Evolutionary conservation across 805 yeast species (phyloP), one percentile per base, ranked within the genome.

Genomic region (Cyberlindnera petersonii): DNA sequence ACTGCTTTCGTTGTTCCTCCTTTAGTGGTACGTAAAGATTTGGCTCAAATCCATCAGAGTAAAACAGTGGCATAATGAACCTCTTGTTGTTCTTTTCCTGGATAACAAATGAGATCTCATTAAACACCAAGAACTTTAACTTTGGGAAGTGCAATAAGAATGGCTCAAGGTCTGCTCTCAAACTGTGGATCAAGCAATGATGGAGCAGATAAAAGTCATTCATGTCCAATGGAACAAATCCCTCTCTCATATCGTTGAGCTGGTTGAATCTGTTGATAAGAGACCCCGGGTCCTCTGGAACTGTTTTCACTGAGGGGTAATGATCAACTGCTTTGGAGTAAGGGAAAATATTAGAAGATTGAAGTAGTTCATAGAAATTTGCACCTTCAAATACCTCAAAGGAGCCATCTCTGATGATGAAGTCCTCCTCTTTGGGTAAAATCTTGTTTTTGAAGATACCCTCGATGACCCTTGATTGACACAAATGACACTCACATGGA

Each of bases 261-360:
- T 50, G 39, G 34, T 65, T 41, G 54, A 47, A 64, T 48, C 47
- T 47, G 32, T 23, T 35, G 33, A 39, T 50, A 56, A 54, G 64
- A 45, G 40, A 49, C 42, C 57, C 51, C 26, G 65, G 42, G 40
- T 56, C 59, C 59, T 64, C 67, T 13, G 68, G 63, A 20, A 65
- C 68, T 0, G 72, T 68, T 33, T 66, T 56, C 4, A 68, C 71
- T 29, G 68, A 58, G 19, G 72, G 72, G 43, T 63, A 66, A 31
- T 50, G 52, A 45, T 66, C 72, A 32, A 67, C 64, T 1, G 72
- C 71, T 39, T 66, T 67, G 1, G 72, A 65, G 39, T 68, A 68
- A 3, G 72, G 72, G 26, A 63, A 47, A 19, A 68, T 39, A 17
- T 62, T 60, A 9, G 64, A 47, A 24, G 53, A 49, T 30, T 61